Base-by-base conservation (phyloP, 2,329 filamentous ascomycete genomes). In the Rugonectria rugulosa region DNA sequence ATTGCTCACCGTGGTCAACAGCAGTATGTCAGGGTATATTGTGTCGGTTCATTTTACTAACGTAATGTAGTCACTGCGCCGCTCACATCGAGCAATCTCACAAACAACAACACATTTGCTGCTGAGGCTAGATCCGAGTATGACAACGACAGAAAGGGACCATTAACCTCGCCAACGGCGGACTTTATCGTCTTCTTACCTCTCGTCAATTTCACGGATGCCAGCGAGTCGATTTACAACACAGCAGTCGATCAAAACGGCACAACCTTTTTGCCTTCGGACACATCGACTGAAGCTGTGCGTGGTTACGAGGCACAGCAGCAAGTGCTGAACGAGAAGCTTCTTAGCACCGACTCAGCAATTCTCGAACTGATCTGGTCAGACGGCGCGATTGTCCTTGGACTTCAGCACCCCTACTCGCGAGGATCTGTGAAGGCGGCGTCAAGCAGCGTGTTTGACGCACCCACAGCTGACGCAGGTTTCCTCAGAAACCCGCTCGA, bases 331-430 rank as follows among this genome's bases (percentile, higher is more conserved):
- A 65, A 61, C 10, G 23, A 37, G 1, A 53, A 55, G 14, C 31
- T 65, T 0, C 19, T 59, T 0, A 49, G 47, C 9, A 37, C 34
- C 2, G 34, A 56, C 2, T 65, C 62, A 1, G 62, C 48, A 5
- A 38, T 57, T 0, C 37, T 65, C 4, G 62, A 65, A 38, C 0
- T 61, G 2, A 61, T 65, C 17, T 65, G 62, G 62, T 26, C 29
- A 2, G 62, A 65, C 3, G 57, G 62, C 6, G 31, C 20, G 3
- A 21, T 60, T 1, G 1, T 65, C 1, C 21, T 65, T 0, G 60
- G 60, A 6, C 62, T 65, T 1, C 57, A 65, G n/a, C 62, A 65
- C 15, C 62, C 62, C 2, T 65, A 65, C 31, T 65, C 62, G 3
- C 54, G 62, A 42, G 62, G 62, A 5, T 56, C 34, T 10, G 44